Evolutionary conservation across 306 rosid genomes (phyloP), one percentile per base, ranked within the genome.

Genomic region (Ceratonia siliqua): DNA sequence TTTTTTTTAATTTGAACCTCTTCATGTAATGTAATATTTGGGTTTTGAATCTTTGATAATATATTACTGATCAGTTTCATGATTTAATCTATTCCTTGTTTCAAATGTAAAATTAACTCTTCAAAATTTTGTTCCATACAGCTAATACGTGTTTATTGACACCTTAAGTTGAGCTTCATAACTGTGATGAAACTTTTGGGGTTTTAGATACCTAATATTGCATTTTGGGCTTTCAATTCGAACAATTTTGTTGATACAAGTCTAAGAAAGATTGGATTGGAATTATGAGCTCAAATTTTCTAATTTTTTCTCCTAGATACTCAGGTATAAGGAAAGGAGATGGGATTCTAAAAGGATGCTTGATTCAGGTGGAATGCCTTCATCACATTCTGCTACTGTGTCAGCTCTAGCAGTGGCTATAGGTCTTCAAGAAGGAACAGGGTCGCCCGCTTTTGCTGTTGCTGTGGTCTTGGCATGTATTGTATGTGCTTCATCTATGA

Each of bases 351-450:
- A 88, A 81, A 83, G 88, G 74, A 80, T 94, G 92, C 86, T 92
- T 78, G 88, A 85, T 85, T 94, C 97, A 21, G 93, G 97, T 17
- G 96, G 95, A 67, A 92, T 94, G 95, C 95, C 95, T 78, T 92
- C 97, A 13, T 94, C 99, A 36, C 97, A 94, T 84, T 92, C 97
- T 62, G 92, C 95, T 7, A 87, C 94, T 4, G 96, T 94, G 73
- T 77, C 90, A 8, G 96, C 98, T 63, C 78, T 94, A 42, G 89
- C 91, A 15, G 58, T 78, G 74, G 88, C 98, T 32, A 83, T 91
- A 28, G 91, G 84, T 48, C 85, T 91, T 21, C 90, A 88, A n/a
- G 81, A 92, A 28, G 98, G 98, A 52, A 62, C 89, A 18, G 91
- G 88, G 14, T 90, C 91, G 57, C 42, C 98, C 4, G 80, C 87